Evolutionary conservation across 139 green algal species (phyloP), one percentile per base, ranked within the genome.

Genomic region (Haematococcus lacustris): DNA sequence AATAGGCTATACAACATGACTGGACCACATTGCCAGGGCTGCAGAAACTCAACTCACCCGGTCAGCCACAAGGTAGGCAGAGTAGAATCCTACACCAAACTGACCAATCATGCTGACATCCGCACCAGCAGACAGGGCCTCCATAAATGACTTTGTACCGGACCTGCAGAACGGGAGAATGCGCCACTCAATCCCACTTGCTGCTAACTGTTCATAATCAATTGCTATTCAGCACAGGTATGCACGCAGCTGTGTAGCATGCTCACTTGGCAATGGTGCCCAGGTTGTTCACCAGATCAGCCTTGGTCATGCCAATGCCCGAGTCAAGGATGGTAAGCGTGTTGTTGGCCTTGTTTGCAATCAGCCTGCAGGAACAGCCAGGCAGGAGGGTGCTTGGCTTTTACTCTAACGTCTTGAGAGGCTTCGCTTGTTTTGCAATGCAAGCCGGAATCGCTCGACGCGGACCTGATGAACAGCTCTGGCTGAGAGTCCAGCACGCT

Each of bases 31-130:
- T n/a, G n/a, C n/a, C n/a, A n/a, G n/a, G n/a, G n/a, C n/a, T n/a
- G n/a, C n/a, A n/a, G n/a, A n/a, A n/a, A n/a, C n/a, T n/a, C n/a
- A n/a, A n/a, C n/a, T n/a, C n/a, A n/a, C n/a, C n/a, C n/a, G 88
- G 80, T 99, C 96, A 30, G 96, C 95, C 23, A 99, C 94, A 3
- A 99, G 91, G 89, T 99, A 99, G 43, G 96, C 93, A 0, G 94
- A 98, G 89, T 99, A 99, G 87, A 99, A 99, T 68, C 96, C 96
- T 30, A 99, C 96, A 63, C 96, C 96, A 74, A 99, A 99, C 90
- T 99, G 96, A 37, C 96, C 96, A 76, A 99, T 99, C 96, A 99
- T 99, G 71, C 87, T 91, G 40, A 99, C 93, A 78, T 99, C 96
- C 17, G 96, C 96, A 73, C 96, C 96, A 21, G 96, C 96, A 23